Percentiles rank a stretch among this genome's conserved stretches.
These are phyloP conservation scores for Leccinum longicurvipes DNA, from an alignment of 768 basidiomycete genomes.

Conservation along the genomic window DNA sequence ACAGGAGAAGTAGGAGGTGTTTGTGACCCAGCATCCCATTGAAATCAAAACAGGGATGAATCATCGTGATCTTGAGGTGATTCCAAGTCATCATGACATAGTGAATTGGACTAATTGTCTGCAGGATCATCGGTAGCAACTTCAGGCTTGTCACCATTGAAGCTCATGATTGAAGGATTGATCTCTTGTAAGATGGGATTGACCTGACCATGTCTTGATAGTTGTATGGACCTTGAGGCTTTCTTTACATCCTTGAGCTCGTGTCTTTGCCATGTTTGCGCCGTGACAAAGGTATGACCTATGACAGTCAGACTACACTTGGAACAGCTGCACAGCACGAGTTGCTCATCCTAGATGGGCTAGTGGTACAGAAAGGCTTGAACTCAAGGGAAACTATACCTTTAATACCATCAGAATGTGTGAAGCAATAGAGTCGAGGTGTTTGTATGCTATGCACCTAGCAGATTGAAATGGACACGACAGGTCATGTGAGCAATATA, in stretches of 20 bases:
- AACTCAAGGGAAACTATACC: neutral
- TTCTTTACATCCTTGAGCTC: neutral
- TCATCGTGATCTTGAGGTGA: too few relatives aligned
- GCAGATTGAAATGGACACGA: neutral
- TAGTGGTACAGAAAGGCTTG: neutral
- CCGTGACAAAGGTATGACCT: neutral
- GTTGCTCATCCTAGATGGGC: neutral
- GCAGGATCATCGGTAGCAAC: neutral
- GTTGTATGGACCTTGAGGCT: neutral
- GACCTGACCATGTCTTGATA: neutral
- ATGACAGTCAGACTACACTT: neutral
- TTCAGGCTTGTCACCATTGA: neutral
- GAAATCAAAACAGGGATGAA: too few relatives aligned
- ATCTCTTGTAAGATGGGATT: neutral
- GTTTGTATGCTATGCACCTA: neutral
- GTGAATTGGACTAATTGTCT: neutral
- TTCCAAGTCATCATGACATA: too few relatives aligned
- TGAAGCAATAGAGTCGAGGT: neutral
- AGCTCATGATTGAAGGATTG: neutral
- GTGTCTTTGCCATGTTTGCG: neutral
- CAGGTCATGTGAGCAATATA: neutral
- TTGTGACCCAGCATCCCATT: too few relatives aligned
- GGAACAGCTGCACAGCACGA: neutral
- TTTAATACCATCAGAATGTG: neutral
- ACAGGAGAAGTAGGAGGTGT: too few relatives aligned